phyloP scores from a whole-genome alignment of 306 rosid genomes.

The Calophaca sinica region DNA sequence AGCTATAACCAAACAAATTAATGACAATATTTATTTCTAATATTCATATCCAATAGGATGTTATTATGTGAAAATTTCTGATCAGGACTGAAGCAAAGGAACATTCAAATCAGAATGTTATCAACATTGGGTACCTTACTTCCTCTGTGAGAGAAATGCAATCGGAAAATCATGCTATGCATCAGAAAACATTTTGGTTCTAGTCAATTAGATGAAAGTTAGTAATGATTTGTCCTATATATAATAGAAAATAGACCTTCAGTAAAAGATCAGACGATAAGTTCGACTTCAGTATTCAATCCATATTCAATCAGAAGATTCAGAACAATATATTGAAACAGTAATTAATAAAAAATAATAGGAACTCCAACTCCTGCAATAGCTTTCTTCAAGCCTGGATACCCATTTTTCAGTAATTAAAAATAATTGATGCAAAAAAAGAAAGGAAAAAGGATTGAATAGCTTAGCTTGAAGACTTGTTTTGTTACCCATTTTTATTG shows the following conservation, averaged over 20 bases:
- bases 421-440: neutral
- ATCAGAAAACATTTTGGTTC: neutral
- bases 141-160: neutral
- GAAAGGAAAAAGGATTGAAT: neutral
- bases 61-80: neutral
- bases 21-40: neutral
- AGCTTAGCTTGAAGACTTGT: constrained; percentile 29
- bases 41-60: neutral
- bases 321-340: neutral
- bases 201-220: no score
- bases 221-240: no score
- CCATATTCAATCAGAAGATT: no score
- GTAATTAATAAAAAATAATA: constrained; percentile 23
- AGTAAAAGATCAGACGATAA: no score
- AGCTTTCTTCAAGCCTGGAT: constrained; percentile 24
- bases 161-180: neutral
- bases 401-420: neutral
- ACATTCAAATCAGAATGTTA: neutral
- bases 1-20: neutral
- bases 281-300: no score
- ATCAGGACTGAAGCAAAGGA: neutral
- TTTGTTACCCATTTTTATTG: neutral
- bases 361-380: no score
- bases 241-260: no score
- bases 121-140: neutral